These are phyloP conservation scores for Peronosclerospora sorghi DNA, from an alignment of 352 stramenopile genomes.

Conservation along the genomic window DNA sequence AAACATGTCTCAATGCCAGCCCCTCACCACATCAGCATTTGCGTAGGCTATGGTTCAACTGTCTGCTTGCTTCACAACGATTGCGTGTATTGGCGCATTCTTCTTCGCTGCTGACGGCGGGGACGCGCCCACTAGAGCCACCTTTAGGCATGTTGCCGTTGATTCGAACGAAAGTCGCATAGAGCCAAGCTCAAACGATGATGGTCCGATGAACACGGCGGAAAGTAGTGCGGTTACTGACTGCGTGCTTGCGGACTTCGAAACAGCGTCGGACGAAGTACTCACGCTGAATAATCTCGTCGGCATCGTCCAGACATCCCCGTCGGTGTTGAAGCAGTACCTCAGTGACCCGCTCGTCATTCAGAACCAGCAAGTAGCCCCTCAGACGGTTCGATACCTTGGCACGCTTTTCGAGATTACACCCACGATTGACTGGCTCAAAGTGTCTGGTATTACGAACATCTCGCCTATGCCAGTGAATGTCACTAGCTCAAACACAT, in stretches of 20 bases:
- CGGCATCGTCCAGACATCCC: slow-evolving; percentile 31
- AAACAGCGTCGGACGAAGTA: slow-evolving; percentile 33
- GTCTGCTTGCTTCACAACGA: too few relatives aligned
- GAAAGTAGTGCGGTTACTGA: neutral
- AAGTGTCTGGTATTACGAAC: slow-evolving; percentile 32
- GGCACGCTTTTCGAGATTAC: slow-evolving; percentile 33
- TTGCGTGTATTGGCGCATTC: too few relatives aligned
- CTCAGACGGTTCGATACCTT: slow-evolving; percentile 36
- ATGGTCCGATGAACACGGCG: too few relatives aligned
- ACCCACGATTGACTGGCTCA: slow-evolving; percentile 38
- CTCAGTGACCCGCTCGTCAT: slow-evolving; percentile 32
- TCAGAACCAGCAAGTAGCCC: slow-evolving; percentile 24
- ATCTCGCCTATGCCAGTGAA: slow-evolving; percentile 35
- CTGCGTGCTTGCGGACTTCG: slow-evolving; percentile 35
- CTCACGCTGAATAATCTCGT: slow-evolving; percentile 33
- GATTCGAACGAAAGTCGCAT: too few relatives aligned
- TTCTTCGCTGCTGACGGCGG: too few relatives aligned
- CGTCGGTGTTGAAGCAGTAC: slow-evolving; percentile 18
- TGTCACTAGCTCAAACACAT: slow-evolving; percentile 26
- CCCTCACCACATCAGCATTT: too few relatives aligned
- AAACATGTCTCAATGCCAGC: too few relatives aligned
- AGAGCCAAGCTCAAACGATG: too few relatives aligned
- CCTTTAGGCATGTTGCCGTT: too few relatives aligned
- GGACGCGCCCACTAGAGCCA: too few relatives aligned
- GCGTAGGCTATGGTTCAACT: too few relatives aligned